Conservation (phyloP, 140 eudicot genomes). For the Oenanthe javanica region DNA sequence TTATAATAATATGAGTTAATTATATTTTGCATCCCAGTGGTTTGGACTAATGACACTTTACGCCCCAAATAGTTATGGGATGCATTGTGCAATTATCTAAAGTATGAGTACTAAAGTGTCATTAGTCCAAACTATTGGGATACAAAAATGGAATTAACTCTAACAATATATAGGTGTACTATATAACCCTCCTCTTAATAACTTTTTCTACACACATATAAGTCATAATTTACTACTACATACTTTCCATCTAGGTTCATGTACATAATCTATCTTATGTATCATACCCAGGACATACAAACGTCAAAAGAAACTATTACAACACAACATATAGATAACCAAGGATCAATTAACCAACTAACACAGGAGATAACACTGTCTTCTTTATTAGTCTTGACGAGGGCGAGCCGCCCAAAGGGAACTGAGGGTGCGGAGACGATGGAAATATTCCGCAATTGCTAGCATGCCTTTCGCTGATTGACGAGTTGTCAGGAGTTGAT, state of each 20-base stretch:
- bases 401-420: constrained; percentile 95
- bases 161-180: too few species aligned
- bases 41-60: too few species aligned
- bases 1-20: too few species aligned
- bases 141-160: too few species aligned
- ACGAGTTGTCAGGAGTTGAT: constrained; percentile 66
- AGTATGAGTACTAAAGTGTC: too few species aligned
- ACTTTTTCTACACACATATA: background rate
- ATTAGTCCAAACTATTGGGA: too few species aligned
- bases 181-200: background rate
- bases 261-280: background rate
- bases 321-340: background rate
- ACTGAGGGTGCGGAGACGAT: constrained; percentile 89
- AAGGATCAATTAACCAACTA: background rate
- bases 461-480: constrained; percentile 87
- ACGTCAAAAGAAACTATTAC: background rate
- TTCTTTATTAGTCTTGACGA: constrained; percentile 46
- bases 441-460: constrained; percentile 84
- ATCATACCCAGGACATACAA: background rate
- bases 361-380: background rate
- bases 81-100: too few species aligned
- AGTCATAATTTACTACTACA: too few species aligned
- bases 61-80: too few species aligned
- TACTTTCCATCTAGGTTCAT: background rate
- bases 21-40: too few species aligned